Evolutionary conservation across 2,329 filamentous ascomycete genomes (phyloP).

Genomic region (Colletotrichum eremochloae): DNA sequence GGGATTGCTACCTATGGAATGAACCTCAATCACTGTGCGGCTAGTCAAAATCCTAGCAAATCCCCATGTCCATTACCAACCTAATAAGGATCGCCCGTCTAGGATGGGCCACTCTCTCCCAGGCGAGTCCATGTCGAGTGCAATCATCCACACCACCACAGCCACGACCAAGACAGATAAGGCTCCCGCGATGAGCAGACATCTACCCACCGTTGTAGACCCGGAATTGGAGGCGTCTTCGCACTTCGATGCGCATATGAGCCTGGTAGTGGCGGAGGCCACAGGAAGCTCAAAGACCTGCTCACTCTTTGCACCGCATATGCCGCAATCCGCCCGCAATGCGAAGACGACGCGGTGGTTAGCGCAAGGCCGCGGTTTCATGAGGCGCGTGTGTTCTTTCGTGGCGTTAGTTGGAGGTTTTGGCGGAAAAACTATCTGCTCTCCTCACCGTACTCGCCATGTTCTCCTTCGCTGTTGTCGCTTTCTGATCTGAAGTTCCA

Average conservation of each 20-base stretch:
- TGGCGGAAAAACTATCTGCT: background rate
- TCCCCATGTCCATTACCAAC: background rate
- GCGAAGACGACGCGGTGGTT: background rate
- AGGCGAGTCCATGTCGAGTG: background rate
- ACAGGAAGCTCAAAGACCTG: background rate
- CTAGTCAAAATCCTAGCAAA: no score
- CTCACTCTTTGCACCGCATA: background rate
- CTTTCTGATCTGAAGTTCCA: background rate
- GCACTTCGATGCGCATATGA: background rate
- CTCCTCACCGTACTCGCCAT: background rate
- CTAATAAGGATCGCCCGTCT: background rate
- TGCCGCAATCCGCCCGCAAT: background rate
- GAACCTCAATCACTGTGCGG: no score
- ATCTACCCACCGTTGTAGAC: no score
- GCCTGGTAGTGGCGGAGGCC: no score
- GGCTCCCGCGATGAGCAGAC: background rate
- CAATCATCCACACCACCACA: no score
- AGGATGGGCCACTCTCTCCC: background rate
- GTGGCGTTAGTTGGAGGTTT: background rate
- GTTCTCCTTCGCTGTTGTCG: background rate
- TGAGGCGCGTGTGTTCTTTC: background rate
- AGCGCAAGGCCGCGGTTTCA: no score
- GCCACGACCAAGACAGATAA: background rate
- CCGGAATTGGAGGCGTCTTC: no score
- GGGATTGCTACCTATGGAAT: no score